Evolutionary conservation across 305 asterid genomes (phyloP), one percentile per base, ranked within the genome.

Genomic region (Lippia alba): DNA sequence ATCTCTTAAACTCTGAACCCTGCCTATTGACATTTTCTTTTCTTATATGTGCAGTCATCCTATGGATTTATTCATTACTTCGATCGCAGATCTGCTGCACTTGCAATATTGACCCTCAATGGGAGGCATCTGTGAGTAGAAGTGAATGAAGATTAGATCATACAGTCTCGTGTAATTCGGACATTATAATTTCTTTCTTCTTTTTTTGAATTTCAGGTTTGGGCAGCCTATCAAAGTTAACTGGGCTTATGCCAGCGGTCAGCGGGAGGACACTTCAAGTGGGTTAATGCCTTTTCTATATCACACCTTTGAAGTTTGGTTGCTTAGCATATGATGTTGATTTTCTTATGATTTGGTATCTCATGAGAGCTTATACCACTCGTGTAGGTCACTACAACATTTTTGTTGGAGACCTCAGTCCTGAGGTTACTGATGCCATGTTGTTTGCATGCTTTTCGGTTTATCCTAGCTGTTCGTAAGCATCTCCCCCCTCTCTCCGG

Each of bases 401-500:
- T 77, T 93, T 93, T 87, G 97, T 92, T 76, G 98, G 98, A 63
- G 96, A 92, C 74, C 91, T 92, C 64, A 90, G 98, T 79, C 94
- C 96, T 5, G 97, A 92, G 91, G 98, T 92, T 62, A 92, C 97
- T 18, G 97, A 92, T 84, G 90, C 96, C 77, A 91, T 83, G 84
- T 45, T 92, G 83, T 85, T 70, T 82, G 83, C 93, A 54, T 90
- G 90, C 84, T 93, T 91, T 83, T 89, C 96, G 70, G 86, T 83
- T 67, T 91, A 83, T 71, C 79, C 91, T 24, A 85, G 84, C 72
- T 89, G 90, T 74, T 91, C 96, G 97, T 92, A 81, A 86, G 96
- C 66, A 62, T 70, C 86, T 58, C 64, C 74, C 57, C 83, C 58
- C 76, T 45, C 67, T 74, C 50, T 20, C 64, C 30, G 30, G 30